These are phyloP conservation scores for Eucalyptus tenuipes DNA, from an alignment of 345 rosid species.

Conservation along the genomic window DNA sequence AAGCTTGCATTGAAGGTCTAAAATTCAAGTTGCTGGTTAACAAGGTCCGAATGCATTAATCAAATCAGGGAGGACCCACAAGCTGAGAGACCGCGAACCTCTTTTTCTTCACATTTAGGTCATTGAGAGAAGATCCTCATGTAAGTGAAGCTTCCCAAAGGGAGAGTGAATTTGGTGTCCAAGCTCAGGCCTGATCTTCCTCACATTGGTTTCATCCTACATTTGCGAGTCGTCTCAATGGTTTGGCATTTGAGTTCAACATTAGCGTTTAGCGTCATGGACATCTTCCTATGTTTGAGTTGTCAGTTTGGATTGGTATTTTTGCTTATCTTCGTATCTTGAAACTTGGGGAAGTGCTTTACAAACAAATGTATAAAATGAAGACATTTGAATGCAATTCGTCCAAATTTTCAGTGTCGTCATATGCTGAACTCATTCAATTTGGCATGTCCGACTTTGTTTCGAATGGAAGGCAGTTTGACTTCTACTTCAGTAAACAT, in stretches of 20 bases:
- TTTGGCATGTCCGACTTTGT: neutral
- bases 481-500: neutral
- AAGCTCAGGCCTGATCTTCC: neutral
- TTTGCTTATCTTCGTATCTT: too few relatives aligned
- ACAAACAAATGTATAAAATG: too few relatives aligned
- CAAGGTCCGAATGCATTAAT: neutral
- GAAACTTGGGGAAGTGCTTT: too few relatives aligned
- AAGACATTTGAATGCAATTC: too few relatives aligned
- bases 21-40: neutral
- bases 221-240: fast-evolving
- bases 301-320: too few relatives aligned
- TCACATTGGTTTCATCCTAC: neutral
- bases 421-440: neutral
- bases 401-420: neutral
- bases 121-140: neutral
- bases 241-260: neutral
- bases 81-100: neutral
- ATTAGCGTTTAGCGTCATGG: neutral
- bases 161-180: neutral
- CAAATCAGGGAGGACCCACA: neutral
- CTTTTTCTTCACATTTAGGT: neutral
- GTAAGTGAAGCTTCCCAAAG: neutral
- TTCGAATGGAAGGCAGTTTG: neutral
- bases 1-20: constrained; percentile 50
- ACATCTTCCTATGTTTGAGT: neutral